Percentiles rank a stretch among this genome's conserved stretches.
phyloP scores from a whole-genome alignment of 164 flowering plant genomes.

The Akebia trifoliata region DNA sequence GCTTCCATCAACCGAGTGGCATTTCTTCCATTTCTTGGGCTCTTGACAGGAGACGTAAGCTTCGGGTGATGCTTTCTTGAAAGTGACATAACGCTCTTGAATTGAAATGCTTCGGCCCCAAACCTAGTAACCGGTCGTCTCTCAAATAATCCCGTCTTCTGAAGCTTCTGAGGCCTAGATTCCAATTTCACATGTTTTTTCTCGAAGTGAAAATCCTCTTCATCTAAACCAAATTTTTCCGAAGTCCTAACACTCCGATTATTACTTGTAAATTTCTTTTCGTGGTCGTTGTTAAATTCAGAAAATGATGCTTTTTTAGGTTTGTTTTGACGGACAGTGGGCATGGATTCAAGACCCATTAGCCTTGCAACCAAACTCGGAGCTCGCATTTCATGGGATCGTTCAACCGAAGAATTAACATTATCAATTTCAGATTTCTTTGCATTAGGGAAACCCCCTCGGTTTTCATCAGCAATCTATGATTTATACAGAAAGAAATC shows the following conservation, averaged over 20 bases:
- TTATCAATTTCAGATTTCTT: slow-evolving; percentile 31
- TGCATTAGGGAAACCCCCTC: slow-evolving; percentile 70
- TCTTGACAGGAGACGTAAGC: slow-evolving; percentile 62
- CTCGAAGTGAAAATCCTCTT: slow-evolving; percentile 27
- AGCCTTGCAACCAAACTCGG: slow-evolving; percentile 86
- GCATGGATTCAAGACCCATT: slow-evolving; percentile 94
- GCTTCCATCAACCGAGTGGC: slow-evolving; percentile 70
- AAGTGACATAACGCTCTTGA: slow-evolving; percentile 48
- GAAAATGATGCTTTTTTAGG: slow-evolving; percentile 26
- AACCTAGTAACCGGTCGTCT: slow-evolving; percentile 47
- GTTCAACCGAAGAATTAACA: slow-evolving; percentile 11
- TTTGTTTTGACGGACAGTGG: slow-evolving; percentile 31
- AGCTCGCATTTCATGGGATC: slow-evolving; percentile 42
- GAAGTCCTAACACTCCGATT: not conserved
- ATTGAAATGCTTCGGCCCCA: slow-evolving; percentile 68
- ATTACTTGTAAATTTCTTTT: slow-evolving; percentile 15
- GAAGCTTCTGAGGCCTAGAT: slow-evolving; percentile 81
- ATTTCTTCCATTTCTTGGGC: slow-evolving; percentile 51
- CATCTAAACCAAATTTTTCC: slow-evolving; percentile 16
- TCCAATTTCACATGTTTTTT: slow-evolving; percentile 38
- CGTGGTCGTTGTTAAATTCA: slow-evolving; percentile 16
- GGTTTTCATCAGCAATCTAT: slow-evolving; percentile 87
- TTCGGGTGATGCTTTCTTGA: slow-evolving; percentile 63
- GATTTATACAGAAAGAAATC: not conserved
- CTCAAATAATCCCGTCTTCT: slow-evolving; percentile 60